Conservation (phyloP, 768 basidiomycete species). For the Porpolomopsis calyptriformis region DNA sequence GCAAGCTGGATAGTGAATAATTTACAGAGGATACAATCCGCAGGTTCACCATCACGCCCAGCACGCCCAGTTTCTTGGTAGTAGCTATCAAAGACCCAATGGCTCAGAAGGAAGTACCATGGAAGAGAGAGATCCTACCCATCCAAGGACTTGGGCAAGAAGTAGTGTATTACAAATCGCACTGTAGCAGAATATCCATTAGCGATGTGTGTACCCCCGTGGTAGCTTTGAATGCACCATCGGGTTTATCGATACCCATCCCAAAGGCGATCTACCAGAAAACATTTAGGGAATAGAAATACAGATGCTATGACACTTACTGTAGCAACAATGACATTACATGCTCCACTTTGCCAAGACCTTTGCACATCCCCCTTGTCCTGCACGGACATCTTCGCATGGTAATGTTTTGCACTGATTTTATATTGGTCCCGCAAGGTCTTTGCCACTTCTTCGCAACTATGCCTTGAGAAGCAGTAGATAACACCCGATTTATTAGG, state of each 20-base stretch:
- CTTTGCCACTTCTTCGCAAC: conserved; percentile 74
- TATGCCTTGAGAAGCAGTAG: conserved; percentile 62
- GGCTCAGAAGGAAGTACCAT: neutral
- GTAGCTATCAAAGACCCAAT: conserved; percentile 36
- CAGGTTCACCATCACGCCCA: conserved; percentile 77
- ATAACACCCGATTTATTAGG: conserved; percentile 65
- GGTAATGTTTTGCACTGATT: conserved; percentile 68
- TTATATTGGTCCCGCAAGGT: conserved; percentile 44
- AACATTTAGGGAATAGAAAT: conserved; percentile 1
- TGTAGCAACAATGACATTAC: conserved; percentile 87
- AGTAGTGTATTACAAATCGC: conserved; percentile 85
- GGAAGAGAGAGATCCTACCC: conserved; percentile 50
- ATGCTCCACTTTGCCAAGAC: conserved; percentile 64
- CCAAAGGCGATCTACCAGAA: conserved; percentile 77
- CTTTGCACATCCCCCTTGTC: conserved; percentile 55
- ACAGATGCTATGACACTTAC: conserved; percentile 31
- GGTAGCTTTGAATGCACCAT: conserved; percentile 34
- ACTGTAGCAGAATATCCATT: conserved; percentile 34
- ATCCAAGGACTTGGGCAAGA: conserved; percentile 73
- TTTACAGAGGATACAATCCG: conserved; percentile 80
- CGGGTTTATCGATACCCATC: conserved; percentile 89
- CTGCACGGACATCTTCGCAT: conserved; percentile 59
- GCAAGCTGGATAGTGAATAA: neutral
- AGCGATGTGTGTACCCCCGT: neutral
- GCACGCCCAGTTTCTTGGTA: conserved; percentile 98